Evolutionary conservation across 352 stramenopile species (phyloP).

Genomic region (Pythium insidiosum): DNA sequence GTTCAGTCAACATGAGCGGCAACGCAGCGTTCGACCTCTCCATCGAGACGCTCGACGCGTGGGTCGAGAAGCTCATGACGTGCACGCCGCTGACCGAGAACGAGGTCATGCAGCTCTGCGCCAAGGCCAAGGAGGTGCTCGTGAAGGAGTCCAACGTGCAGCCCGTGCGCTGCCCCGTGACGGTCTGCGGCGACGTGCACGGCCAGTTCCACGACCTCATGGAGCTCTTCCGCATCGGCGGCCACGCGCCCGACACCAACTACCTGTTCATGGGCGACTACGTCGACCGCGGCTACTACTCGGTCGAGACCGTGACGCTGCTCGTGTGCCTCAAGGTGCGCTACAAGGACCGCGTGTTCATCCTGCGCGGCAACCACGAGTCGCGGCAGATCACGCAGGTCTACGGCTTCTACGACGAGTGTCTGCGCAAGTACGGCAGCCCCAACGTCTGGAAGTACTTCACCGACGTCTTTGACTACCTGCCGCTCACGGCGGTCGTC

Average conservation of each 20-base stretch:
- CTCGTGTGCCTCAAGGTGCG: conserved; percentile 92
- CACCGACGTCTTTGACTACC: conserved; percentile 92
- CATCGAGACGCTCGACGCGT: conserved; percentile 89
- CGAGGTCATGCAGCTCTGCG: conserved; percentile 93
- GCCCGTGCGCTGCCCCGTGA: conserved; percentile 95
- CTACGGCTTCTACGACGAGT: conserved; percentile 99
- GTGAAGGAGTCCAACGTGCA: conserved; percentile 97
- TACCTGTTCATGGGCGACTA: conserved; percentile 99
- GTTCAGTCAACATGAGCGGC: conserved; percentile 22
- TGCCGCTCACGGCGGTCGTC: conserved; percentile 94
- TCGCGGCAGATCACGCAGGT: conserved; percentile 94
- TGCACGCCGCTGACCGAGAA: conserved; percentile 94
- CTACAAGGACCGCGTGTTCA: conserved; percentile 89
- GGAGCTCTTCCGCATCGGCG: conserved; percentile 76
- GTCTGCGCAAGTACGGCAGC: conserved; percentile 97
- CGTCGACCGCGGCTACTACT: conserved; percentile 98
- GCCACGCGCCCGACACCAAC: conserved; percentile 89
- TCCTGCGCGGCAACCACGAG: conserved; percentile 93
- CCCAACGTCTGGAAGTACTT: conserved; percentile 68
- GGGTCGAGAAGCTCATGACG: conserved; percentile 91
- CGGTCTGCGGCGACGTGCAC: too few species aligned
- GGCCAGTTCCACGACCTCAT: conserved; percentile 65
- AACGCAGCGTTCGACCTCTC: conserved; percentile 58
- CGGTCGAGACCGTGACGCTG: conserved; percentile 88
- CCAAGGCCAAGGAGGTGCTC: conserved; percentile 94